Conservation (phyloP, 2,329 filamentous ascomycete genomes). For the Calonectria leucothoes region DNA sequence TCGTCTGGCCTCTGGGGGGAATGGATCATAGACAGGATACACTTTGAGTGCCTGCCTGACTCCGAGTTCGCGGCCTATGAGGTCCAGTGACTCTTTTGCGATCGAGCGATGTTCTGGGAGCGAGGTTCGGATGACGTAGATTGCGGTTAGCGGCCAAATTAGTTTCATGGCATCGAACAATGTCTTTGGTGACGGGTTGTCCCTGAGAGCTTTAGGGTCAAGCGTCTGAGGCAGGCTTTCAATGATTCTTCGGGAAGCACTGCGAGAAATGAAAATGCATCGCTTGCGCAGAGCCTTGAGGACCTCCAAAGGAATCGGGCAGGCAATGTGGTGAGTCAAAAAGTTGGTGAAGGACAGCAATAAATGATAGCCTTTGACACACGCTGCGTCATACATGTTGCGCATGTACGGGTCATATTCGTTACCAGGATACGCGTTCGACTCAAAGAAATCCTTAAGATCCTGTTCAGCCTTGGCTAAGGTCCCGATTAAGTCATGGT, state of each 20-base stretch:
- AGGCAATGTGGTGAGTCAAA: slow-evolving; percentile 45
- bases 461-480: slow-evolving; percentile 41
- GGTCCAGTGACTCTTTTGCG: slow-evolving; percentile 43
- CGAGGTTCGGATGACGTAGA: slow-evolving; percentile 45
- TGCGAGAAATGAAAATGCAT: slow-evolving; percentile 43
- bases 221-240: slow-evolving; percentile 40
- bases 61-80: slow-evolving; percentile 51
- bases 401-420: slow-evolving; percentile 46
- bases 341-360: slow-evolving; percentile 49
- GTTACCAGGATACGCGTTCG: slow-evolving; percentile 15
- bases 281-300: slow-evolving; percentile 44
- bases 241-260: slow-evolving; percentile 44
- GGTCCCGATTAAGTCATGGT: slow-evolving; percentile 38
- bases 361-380: slow-evolving; percentile 50
- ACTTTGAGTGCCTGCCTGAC: slow-evolving; percentile 50
- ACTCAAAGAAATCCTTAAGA: slow-evolving; percentile 28
- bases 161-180: slow-evolving; percentile 52
- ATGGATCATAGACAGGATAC: slow-evolving; percentile 24
- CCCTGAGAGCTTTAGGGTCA: slow-evolving; percentile 35
- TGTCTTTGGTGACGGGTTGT: slow-evolving; percentile 45
- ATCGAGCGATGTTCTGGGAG: slow-evolving; percentile 41
- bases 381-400: slow-evolving; percentile 46
- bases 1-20: slow-evolving; percentile 42
- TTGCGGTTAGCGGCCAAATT: slow-evolving; percentile 51
- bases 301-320: slow-evolving; percentile 36